Conservation (phyloP, 352 stramenopile species). For the Elongisporangium senticosum region DNA sequence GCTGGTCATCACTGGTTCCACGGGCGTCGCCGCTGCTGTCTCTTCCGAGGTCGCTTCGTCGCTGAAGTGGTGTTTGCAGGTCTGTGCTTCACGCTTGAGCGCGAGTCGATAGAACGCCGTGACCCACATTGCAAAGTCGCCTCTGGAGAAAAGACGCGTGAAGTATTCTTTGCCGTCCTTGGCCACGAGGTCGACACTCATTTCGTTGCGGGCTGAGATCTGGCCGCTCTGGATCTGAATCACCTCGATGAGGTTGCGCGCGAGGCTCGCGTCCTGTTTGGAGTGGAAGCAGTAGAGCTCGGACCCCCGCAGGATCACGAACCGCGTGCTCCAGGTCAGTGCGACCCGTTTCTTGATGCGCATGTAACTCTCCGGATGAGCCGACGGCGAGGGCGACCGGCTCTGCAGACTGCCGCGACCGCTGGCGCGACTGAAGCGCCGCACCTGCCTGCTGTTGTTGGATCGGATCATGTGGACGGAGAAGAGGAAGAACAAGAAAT, state of each 20-base stretch:
- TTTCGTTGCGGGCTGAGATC: conserved; percentile 34
- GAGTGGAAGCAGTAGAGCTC: conserved; percentile 42
- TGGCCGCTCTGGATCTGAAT: conserved; percentile 31
- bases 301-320: conserved; percentile 39
- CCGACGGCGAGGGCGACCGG: not conserved
- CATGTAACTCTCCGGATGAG: conserved; percentile 37
- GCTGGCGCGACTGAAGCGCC: not conserved
- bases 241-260: conserved; percentile 31
- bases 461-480: not conserved
- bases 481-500: not conserved
- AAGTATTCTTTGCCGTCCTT: conserved; percentile 39
- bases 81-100: conserved; percentile 27
- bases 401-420: not conserved
- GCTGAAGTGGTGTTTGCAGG: conserved; percentile 1
- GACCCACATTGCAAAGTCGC: conserved; percentile 53
- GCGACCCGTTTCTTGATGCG: conserved; percentile 53
- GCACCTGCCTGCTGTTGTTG: not conserved
- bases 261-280: conserved; percentile 45
- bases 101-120: conserved; percentile 59
- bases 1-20: conserved; percentile 3
- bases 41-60: conserved; percentile 5
- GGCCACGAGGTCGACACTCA: conserved; percentile 42
- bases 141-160: conserved; percentile 42
- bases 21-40: not conserved
- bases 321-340: conserved; percentile 58